Evolutionary conservation across 768 basidiomycete genomes (phyloP), one percentile per base, ranked within the genome.

Genomic region (Boletus pseudo-olivaceus): DNA sequence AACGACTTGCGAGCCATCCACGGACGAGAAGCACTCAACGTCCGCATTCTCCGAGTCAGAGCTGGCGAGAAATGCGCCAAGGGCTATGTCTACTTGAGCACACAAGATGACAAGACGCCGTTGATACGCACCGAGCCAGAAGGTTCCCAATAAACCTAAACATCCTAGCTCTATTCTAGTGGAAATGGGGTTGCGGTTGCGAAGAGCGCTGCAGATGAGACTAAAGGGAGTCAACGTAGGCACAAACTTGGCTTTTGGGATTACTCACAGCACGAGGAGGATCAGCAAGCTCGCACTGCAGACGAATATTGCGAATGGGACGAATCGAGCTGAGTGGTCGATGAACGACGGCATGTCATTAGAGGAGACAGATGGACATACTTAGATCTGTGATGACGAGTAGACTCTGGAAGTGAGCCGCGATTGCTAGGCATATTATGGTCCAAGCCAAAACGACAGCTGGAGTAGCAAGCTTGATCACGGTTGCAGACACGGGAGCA

Each of bases 301-400:
- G 41, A 90, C 88, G 61, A 92, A 92, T 66, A 93, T 80, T 49
- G 90, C 85, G 65, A 90, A 88, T 17, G 90, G 90, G 37, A 93
- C 84, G 67, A 92, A 93, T 74, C 85, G 89, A 73, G 90, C 90
- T 93, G 62, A 8, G 50, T 30, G 42, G 20, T 42, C 51, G 35
- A 47, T 49, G 32, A 62, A 20, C 6, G 41, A 56, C n/a, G 53
- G 44, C 8, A 34, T 10, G 39, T 26, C 5, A 19, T n/a, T n/a
- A 39, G n/a, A 47, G 30, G 14, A 47, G 17, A 48, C 7, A 38
- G 12, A 20, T 3, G 54, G 14, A 45, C 86, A 67, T 68, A 92
- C 90, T 92, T 68, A 93, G 85, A 73, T 91, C 88, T 53, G 86
- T 88, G 59, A 87, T 76, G 56, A 82, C 77, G 57, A 91, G 73